phyloP scores from a whole-genome alignment of 257 asterid species.

The Nicotiana tomentosiformis region DNA sequence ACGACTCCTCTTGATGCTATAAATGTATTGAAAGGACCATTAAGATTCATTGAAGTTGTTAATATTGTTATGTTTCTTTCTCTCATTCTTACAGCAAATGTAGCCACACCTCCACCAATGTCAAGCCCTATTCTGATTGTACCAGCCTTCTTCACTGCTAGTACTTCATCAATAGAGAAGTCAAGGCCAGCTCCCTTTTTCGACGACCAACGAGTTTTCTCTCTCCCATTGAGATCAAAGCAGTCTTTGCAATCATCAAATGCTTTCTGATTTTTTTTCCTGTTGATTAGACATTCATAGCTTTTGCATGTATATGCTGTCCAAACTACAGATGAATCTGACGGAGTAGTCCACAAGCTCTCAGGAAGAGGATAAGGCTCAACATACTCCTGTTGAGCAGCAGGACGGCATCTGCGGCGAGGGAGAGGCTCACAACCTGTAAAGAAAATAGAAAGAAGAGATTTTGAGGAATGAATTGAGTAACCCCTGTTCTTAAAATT shows the following conservation, averaged over 20 bases:
- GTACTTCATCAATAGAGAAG: constrained; percentile 59
- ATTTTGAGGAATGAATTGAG: not conserved
- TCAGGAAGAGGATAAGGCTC: constrained; percentile 59
- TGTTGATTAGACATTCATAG: constrained; percentile 46
- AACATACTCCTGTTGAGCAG: constrained; percentile 23
- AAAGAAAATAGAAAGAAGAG: not conserved
- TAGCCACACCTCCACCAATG: constrained; percentile 76
- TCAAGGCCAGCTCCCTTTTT: constrained; percentile 26
- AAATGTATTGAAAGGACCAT: constrained; percentile 64
- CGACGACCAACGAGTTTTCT: constrained; percentile 36
- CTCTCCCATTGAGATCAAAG: constrained; percentile 52
- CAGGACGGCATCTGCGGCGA: constrained; percentile 68
- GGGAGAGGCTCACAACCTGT: constrained; percentile 72
- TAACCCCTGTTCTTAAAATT: not conserved
- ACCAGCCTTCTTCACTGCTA: constrained; percentile 39
- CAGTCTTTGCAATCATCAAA: constrained; percentile 76
- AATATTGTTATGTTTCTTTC: constrained; percentile 48
- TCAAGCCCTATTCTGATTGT: constrained; percentile 59
- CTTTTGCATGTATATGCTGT: constrained; percentile 58
- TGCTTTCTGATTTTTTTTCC: constrained; percentile 33
- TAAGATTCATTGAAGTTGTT: constrained; percentile 59
- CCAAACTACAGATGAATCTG: constrained; percentile 65
- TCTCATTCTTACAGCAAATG: constrained; percentile 72
- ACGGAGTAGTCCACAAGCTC: constrained; percentile 55
- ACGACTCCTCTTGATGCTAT: constrained; percentile 68